Evolutionary conservation across 2,329 filamentous ascomycete species (phyloP).

Genomic region (Fonsecaea pugnacius): DNA sequence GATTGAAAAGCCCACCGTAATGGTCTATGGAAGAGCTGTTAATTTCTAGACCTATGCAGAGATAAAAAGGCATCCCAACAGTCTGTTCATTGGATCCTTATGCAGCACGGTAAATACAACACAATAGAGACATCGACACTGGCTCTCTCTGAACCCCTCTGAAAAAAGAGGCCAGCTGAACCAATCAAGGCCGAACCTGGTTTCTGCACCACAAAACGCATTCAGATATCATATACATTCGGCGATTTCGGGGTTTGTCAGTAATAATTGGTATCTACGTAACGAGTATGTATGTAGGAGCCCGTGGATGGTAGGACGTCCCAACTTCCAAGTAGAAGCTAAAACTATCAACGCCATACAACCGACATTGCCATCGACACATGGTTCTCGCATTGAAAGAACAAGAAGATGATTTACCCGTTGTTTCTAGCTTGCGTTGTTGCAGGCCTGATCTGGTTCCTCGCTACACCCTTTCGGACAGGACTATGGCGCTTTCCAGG

Average conservation of each 20-base stretch:
- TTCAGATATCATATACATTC: not conserved
- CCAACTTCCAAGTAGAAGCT: not conserved
- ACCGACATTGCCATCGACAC: not conserved
- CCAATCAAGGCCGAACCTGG: not conserved
- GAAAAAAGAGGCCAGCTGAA: not conserved
- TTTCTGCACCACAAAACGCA: no score
- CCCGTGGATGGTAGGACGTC: not conserved
- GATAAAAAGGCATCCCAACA: not conserved
- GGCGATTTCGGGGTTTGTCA: not conserved
- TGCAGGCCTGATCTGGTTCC: conserved; percentile 1
- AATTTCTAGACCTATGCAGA: not conserved
- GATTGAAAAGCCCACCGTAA: not conserved
- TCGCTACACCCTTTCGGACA: not conserved
- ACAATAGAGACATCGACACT: not conserved
- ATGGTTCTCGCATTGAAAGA: not conserved
- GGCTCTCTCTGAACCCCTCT: not conserved
- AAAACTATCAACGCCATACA: not conserved
- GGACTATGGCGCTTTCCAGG: not conserved
- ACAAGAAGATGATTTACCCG: not conserved
- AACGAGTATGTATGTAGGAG: no score
- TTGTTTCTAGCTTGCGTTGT: not conserved
- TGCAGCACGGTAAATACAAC: not conserved
- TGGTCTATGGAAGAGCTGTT: not conserved
- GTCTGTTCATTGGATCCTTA: not conserved
- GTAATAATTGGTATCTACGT: no score